Evolutionary conservation across 1,139 yeast species (phyloP).

Genomic region (Candida gigantensis): DNA sequence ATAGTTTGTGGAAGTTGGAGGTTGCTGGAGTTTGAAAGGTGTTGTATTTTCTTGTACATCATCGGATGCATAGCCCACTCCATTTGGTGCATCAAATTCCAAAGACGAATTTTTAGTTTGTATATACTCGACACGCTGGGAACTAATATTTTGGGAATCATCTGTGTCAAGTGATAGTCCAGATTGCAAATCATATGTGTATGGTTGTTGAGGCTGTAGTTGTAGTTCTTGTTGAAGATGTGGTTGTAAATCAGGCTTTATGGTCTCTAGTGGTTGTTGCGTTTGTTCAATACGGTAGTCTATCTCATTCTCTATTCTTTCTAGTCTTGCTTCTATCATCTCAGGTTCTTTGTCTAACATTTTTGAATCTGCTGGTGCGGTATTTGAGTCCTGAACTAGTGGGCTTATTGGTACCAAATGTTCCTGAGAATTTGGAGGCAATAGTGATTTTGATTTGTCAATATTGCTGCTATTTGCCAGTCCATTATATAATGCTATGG

Average conservation of each 20-base stretch:
- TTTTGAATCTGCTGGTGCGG: background rate
- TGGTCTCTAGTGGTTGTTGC: background rate
- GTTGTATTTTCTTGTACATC: constrained; percentile 11
- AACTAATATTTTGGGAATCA: constrained; percentile 5
- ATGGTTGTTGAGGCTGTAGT: background rate
- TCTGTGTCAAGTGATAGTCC: constrained; percentile 10
- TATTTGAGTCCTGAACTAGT: background rate
- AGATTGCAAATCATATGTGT: constrained; percentile 4
- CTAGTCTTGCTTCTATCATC: constrained; percentile 13
- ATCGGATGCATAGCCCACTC: constrained; percentile 11
- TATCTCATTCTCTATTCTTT: constrained; percentile 10
- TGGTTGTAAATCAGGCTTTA: no score
- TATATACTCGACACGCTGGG: constrained; percentile 11
- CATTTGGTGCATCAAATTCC: constrained; percentile 9
- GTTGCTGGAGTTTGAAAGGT: constrained; percentile 25
- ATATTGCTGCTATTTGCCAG: constrained; percentile 4
- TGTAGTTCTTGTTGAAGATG: background rate
- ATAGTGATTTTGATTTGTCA: constrained; percentile 1
- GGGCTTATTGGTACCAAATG: no score
- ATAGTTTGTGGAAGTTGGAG: constrained; percentile 19
- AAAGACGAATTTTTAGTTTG: constrained; percentile 6
- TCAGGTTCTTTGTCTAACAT: constrained; percentile 15
- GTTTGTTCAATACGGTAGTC: constrained; percentile 5
- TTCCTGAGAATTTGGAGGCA: constrained; percentile 1
- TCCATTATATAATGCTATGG: constrained; percentile 7